Evolutionary conservation across 2,329 filamentous ascomycete species (phyloP), one percentile per base, ranked within the genome.

Genomic region (Colletotrichum musicola): DNA sequence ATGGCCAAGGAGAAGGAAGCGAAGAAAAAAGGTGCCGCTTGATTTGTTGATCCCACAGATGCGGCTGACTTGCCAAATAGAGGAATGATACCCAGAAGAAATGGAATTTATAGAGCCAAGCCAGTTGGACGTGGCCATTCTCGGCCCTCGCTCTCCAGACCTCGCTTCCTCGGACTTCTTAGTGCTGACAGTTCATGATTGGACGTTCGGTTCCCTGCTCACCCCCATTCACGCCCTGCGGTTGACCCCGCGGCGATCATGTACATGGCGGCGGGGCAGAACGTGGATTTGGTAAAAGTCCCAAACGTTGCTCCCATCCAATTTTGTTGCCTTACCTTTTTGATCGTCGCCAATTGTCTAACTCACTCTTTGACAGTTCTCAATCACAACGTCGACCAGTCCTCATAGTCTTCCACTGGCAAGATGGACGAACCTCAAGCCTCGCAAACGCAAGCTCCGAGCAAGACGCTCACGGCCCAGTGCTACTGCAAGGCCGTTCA

Each of bases 401-500:
- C 30, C 30, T 10, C 30, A 10, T 2, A 35, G 30, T 35, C 30
- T 10, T 35, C 14, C 13, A 42, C 40, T n/a, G 14, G 16, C 16
- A 67, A 64, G 59, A 27, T 4, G 16, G 14, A 53, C 9, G 16
- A 58, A 3, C 6, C 30, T 10, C 18, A 56, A 3, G 7, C n/a
- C 12, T 3, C 20, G 10, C 20, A 20, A 0, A 2, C 38, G 4
- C 10, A 18, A 18, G 22, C 44, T 1, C 54, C 69, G 3, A 75
- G 71, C 55, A 81, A 77, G 69, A 80, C 75, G 0, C 79, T 86
- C 16, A 77, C 80, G 38, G 83, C 82, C n/a, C 79, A 78, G 62
- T 86, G 84, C 73, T 78, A 79, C 71, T 86, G 84, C 72, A 79
- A 80, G 60, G 78, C 80, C 25, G 76, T 83, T 6, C 79, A 82